Conservation (phyloP, 2,329 filamentous ascomycete genomes). For the Helminthosporium solani region DNA sequence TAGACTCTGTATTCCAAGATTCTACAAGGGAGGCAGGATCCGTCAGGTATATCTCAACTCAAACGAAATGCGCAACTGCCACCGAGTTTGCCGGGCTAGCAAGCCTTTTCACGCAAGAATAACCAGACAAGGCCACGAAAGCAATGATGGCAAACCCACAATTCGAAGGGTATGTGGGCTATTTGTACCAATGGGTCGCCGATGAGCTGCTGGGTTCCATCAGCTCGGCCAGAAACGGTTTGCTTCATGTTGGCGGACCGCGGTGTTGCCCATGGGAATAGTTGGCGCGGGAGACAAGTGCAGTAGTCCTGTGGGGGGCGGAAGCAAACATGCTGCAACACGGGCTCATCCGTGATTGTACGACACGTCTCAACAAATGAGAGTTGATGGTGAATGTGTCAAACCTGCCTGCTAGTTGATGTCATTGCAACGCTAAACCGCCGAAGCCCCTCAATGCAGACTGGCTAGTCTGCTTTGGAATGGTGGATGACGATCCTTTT, state of each 20-base stretch:
- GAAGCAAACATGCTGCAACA: not conserved
- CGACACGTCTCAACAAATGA: not conserved
- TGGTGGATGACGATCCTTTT: too few relatives aligned
- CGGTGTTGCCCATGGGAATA: not conserved
- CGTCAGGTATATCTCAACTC: slow-evolving; percentile 32
- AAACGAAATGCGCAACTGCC: slow-evolving; percentile 22
- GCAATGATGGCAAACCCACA: slow-evolving; percentile 24
- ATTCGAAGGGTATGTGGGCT: slow-evolving; percentile 13
- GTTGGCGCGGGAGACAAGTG: not conserved
- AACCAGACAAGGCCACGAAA: slow-evolving; percentile 6
- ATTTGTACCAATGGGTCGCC: slow-evolving; percentile 6
- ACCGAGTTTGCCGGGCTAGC: slow-evolving; percentile 22
- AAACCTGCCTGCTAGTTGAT: slow-evolving; percentile 5
- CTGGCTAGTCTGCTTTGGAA: slow-evolving; percentile 1
- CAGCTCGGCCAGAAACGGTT: slow-evolving; percentile 4
- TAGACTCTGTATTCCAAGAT: slow-evolving; percentile 29
- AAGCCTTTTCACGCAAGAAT: slow-evolving; percentile 19
- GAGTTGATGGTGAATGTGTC: not conserved
- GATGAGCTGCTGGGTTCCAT: slow-evolving; percentile 9
- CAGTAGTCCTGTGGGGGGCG: slow-evolving; percentile 2
- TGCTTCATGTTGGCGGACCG: not conserved
- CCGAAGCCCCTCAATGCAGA: not conserved
- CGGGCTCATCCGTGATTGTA: not conserved
- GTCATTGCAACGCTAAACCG: not conserved
- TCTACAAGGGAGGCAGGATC: slow-evolving; percentile 7